A percentile compares a stretch with the other conserved stretches of the same genome.
Conservation (phyloP, 1,284 basidiomycete species). For the Phlebopus sp. region DNA sequence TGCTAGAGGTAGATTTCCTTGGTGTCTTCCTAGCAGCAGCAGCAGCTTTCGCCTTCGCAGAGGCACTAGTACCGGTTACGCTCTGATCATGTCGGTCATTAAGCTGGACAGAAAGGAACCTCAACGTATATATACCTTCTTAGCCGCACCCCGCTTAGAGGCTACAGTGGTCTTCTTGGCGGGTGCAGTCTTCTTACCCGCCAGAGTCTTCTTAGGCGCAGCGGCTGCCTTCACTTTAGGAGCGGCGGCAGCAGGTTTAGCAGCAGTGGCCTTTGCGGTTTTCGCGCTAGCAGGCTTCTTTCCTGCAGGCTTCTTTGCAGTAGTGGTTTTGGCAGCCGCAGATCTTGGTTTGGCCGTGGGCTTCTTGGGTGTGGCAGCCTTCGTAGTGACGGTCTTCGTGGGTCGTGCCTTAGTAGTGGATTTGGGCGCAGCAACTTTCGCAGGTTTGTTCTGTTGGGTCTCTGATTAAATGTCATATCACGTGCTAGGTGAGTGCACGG, state of each 20-base stretch:
- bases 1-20: conserved; percentile 38
- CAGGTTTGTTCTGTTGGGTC: conserved; percentile 55
- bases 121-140: conserved; percentile 43
- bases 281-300: conserved; percentile 24
- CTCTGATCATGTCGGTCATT: conserved; percentile 32
- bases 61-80: conserved; percentile 43
- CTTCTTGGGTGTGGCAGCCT: conserved; percentile 18
- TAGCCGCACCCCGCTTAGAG: conserved; percentile 49
- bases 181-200: conserved; percentile 42
- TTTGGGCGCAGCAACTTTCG: conserved; percentile 34
- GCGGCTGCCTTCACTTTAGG: conserved; percentile 13
- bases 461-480: conserved; percentile 16
- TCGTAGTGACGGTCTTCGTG: conserved; percentile 29
- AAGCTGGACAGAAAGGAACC: not conserved
- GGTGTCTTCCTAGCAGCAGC: conserved; percentile 35
- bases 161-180: conserved; percentile 47
- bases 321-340: no score
- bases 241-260: conserved; percentile 15
- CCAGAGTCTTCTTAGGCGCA: conserved; percentile 31
- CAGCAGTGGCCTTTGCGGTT: conserved; percentile 19
- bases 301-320: conserved; percentile 25
- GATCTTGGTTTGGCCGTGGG: conserved; percentile 24
- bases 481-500: conserved; percentile 27
- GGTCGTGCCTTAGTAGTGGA: conserved; percentile 31
- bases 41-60: conserved; percentile 36